These are phyloP conservation scores for Sedum album DNA, from an alignment of 164 flowering plant species.

Conservation along the genomic window DNA sequence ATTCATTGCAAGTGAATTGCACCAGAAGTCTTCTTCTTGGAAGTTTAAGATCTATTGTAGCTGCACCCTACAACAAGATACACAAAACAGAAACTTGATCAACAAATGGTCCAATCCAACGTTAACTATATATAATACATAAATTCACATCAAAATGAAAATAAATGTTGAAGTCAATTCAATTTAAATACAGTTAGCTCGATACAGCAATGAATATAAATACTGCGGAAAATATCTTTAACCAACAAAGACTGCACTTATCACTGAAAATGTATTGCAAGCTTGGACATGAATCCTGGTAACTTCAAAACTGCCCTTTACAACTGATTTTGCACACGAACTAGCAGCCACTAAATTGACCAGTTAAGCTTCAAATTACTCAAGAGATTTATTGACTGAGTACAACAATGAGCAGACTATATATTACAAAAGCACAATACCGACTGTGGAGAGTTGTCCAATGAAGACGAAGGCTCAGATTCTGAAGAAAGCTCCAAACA, in stretches of 20 bases:
- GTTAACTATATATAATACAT: background rate
- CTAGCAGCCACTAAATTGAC: background rate
- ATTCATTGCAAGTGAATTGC: slow-evolving; percentile 63
- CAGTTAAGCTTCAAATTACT: background rate
- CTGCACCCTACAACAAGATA: slow-evolving; percentile 33
- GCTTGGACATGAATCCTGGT: too few species aligned
- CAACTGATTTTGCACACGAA: background rate
- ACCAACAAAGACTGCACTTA: background rate
- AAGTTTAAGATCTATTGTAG: slow-evolving; percentile 44
- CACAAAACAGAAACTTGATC: background rate
- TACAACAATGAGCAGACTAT: background rate
- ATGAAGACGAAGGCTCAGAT: slow-evolving; percentile 11
- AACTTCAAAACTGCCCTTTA: background rate
- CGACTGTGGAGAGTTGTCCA: background rate
- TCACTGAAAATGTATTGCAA: background rate
- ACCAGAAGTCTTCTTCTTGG: slow-evolving; percentile 81
- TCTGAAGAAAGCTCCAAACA: slow-evolving; percentile 16
- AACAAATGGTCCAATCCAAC: background rate
- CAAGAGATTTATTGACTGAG: background rate
- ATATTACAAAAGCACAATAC: background rate
- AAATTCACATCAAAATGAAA: background rate
- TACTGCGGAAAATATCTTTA: background rate
- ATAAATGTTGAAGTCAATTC: background rate
- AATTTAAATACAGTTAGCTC: too few species aligned
- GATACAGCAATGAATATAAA: too few species aligned